Percentiles rank a stretch among this genome's conserved stretches.
Evolutionary conservation across 116 monocot species (phyloP).

Genomic region (Zostera marina): DNA sequence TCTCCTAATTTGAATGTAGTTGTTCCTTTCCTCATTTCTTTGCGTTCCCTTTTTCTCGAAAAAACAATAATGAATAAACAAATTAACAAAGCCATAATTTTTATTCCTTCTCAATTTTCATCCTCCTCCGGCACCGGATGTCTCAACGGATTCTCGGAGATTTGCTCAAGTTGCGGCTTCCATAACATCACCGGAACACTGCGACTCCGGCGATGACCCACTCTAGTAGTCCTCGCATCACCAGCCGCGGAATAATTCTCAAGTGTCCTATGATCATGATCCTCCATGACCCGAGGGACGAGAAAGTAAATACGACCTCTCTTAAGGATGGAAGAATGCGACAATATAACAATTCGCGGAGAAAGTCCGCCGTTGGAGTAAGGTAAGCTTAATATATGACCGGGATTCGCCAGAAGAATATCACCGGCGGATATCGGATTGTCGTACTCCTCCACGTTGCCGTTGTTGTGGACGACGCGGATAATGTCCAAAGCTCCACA

Average conservation of each 20-base stretch:
- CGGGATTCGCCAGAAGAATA: conserved; percentile 7
- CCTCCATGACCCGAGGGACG: conserved; percentile 19
- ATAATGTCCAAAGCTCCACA: conserved; percentile 12
- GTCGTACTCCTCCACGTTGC: conserved; percentile 14
- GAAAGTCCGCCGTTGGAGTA: background rate
- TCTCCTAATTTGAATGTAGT: too few relatives aligned
- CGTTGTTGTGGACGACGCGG: conserved; percentile 13
- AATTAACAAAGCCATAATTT: too few relatives aligned
- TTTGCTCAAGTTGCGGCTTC: conserved; percentile 5
- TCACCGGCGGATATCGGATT: conserved; percentile 5
- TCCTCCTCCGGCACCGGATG: background rate
- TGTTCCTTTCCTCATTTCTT: too few relatives aligned
- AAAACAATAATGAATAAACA: too few relatives aligned
- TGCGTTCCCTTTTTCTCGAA: too few relatives aligned
- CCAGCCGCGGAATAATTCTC: too few relatives aligned
- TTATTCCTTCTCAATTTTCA: background rate
- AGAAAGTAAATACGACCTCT: conserved; percentile 53
- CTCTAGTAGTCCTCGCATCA: too few relatives aligned
- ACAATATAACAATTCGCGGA: conserved; percentile 26
- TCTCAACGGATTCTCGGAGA: conserved; percentile 5
- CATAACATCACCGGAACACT: conserved; percentile 4
- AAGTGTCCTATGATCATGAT: background rate
- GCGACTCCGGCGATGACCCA: background rate
- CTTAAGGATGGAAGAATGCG: conserved; percentile 26
- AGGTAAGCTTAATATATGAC: conserved; percentile 10